Evolutionary conservation across 1,284 basidiomycete species (phyloP).

Genomic region (Xanthoconium separans): DNA sequence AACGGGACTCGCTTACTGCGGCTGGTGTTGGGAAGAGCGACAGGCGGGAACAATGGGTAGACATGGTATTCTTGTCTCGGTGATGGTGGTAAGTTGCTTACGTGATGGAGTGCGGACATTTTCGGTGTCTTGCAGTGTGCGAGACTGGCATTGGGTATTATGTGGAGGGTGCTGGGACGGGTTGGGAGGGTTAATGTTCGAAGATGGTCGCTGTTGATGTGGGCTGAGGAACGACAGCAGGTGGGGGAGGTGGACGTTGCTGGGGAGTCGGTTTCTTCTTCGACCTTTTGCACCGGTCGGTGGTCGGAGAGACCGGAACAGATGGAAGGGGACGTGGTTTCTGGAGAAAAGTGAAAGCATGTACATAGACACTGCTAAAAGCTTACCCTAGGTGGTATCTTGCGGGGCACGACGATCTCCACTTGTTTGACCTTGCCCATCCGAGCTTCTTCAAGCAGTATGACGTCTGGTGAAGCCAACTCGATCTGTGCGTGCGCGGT

Average conservation of each 20-base stretch:
- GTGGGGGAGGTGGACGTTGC: conserved; percentile 29
- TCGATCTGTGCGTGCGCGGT: conserved; percentile 14
- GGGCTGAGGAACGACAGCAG: conserved; percentile 22
- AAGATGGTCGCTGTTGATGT: conserved; percentile 8
- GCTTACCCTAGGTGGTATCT: conserved; percentile 30
- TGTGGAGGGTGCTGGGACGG: conserved; percentile 44
- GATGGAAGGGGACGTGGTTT: conserved; percentile 38
- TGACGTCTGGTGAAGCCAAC: conserved; percentile 14
- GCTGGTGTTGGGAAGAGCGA: conserved; percentile 56
- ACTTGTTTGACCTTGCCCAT: conserved; percentile 17
- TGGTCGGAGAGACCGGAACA: conserved; percentile 52
- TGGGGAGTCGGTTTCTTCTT: conserved; percentile 31
- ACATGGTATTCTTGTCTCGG: conserved; percentile 25
- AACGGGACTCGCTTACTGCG: conserved; percentile 44
- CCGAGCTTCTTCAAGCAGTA: conserved; percentile 7
- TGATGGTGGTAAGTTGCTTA: conserved; percentile 40
- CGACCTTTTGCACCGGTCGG: conserved; percentile 37
- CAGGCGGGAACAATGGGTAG: conserved; percentile 42
- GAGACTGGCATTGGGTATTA: conserved; percentile 62
- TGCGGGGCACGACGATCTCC: conserved; percentile 10
- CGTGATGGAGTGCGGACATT: conserved; percentile 54
- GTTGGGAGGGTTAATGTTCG: conserved; percentile 31
- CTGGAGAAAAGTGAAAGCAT: conserved; percentile 16
- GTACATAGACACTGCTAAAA: neutral
- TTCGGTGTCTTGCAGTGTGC: conserved; percentile 59